Percentiles rank a stretch among this genome's conserved stretches.
Evolutionary conservation across 208 protist species (phyloP).

Genomic region (Acanthamoeba royreba): DNA sequence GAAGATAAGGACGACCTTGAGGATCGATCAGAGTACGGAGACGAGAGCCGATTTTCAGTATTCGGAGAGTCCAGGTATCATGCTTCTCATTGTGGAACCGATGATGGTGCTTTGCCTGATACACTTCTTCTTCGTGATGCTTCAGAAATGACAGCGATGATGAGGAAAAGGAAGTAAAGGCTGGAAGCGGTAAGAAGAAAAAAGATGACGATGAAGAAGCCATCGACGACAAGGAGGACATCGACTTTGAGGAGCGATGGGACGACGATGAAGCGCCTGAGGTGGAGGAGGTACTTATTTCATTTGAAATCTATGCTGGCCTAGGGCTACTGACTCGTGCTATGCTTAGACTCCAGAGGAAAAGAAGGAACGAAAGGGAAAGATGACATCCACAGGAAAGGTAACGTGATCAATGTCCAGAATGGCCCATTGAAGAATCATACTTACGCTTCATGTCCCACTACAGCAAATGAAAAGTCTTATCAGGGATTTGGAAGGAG

Average conservation of each 20-base stretch:
- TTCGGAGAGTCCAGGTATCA: background rate
- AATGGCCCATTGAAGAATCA: background rate
- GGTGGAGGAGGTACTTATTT: background rate
- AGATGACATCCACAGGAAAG: background rate
- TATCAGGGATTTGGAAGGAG: background rate
- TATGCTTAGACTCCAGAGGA: background rate
- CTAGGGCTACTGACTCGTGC: background rate
- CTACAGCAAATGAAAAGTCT: background rate
- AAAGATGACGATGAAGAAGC: background rate
- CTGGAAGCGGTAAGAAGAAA: background rate
- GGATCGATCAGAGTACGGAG: background rate
- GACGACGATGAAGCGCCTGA: background rate
- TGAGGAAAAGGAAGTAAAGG: background rate
- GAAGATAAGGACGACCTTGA: background rate
- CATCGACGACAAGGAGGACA: constrained; percentile 17
- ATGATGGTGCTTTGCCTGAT: background rate
- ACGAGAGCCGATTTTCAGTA: background rate
- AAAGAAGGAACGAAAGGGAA: background rate
- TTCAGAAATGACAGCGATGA: background rate
- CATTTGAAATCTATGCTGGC: background rate
- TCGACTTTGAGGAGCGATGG: constrained; percentile 3
- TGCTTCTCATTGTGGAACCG: no score
- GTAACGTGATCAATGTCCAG: no score
- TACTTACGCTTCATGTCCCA: background rate
- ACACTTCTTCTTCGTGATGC: background rate